Base-by-base conservation (phyloP, 2,329 filamentous ascomycete species). In the Anisogramma anomala region DNA sequence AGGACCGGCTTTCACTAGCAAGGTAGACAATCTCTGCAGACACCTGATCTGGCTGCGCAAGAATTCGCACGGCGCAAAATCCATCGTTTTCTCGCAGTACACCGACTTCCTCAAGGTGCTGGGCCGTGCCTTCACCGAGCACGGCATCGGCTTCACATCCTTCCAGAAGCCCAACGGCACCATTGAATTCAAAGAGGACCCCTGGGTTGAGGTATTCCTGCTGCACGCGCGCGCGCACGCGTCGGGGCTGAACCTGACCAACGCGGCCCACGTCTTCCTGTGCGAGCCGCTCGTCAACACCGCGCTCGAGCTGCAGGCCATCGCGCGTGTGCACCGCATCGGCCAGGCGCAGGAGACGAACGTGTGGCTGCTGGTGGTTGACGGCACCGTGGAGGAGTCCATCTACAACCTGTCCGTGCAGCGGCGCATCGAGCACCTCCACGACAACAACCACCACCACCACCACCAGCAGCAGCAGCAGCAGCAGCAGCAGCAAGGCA, bases 281-380 rank as follows among this genome's bases (percentile, higher is more conserved):
- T 94, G 87, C 58, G 91, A 98, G 56, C 91, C 91, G 2, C 67
- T 96, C 3, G 77, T 96, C 51, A 94, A 96, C 55, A 89, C 89
- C 0, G 87, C 88, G 0, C 77, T 98, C 13, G 91, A 96, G 60
- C 70, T 96, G 8, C 91, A 98, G 59, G 89, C 88, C 11, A 94
- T 96, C 54, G 88, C 89, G 1, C 82, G 91, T 42, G 88, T 98
- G 1, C 87, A 98, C 57, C 78, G 91, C 26, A 98, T 98, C 48
- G 91, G 91, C 0, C 91, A 96, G 60, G 71, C 80, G 48, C 78
- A 84, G 38, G 73, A 84, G 49, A 98, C 91, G 0, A 94, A 85
- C 0, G 87, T 96, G 1, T 96, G 88, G 83, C 82, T 95, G 59
- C 96, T 96, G 57, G 71, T 96, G 2, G 75, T 95, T n/a, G 77